Evolutionary conservation across 2,329 filamentous ascomycete species (phyloP), one percentile per base, ranked within the genome.

Genomic region (Curvularia sp.): DNA sequence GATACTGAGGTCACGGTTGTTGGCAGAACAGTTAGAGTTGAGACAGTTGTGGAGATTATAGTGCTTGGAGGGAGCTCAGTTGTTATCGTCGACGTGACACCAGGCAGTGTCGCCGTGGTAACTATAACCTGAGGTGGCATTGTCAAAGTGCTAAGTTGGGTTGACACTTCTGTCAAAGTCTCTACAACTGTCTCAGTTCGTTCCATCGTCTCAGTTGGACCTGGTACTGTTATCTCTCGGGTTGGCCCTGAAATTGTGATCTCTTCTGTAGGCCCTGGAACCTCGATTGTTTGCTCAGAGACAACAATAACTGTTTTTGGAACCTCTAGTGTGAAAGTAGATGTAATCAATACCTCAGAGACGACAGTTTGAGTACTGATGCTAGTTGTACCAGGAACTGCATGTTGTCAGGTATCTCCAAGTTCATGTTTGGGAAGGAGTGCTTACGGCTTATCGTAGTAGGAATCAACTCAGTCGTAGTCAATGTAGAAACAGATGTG

Each of bases 31-130:
- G 62, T 71, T 0, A 66, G 41, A 7, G 68, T 73, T 0, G 66
- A 68, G 7, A 66, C 34, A 27, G 69, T 57, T 0, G 69, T 72
- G 2, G 68, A 68, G 19, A 42, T 62, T 57, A 61, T 49, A 10
- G 64, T 69, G 12, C 42, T 61, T 25, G 57, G 49, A 5, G 67
- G 61, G 2, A 67, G 36, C 23, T 65, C 57, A 2, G 61, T 65
- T 1, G 65, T 70, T 1, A 62, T 50, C 1, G 59, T 46, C 5
- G 52, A 60, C 7, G 65, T 67, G 1, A 53, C 42, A 2, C 60
- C 68, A 3, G 57, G 65, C 1, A 64, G 25, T 0, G 65, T 71
- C 9, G 66, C 65, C 1, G 68, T 73, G 1, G 60, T 62, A 6
- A 59, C 42, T 8, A 53, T 53, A 5, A 63, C 65, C 19, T 59